phyloP scores from a whole-genome alignment of 1,139 yeast genomes.

The Zhuliangozyma blackwelliae region DNA sequence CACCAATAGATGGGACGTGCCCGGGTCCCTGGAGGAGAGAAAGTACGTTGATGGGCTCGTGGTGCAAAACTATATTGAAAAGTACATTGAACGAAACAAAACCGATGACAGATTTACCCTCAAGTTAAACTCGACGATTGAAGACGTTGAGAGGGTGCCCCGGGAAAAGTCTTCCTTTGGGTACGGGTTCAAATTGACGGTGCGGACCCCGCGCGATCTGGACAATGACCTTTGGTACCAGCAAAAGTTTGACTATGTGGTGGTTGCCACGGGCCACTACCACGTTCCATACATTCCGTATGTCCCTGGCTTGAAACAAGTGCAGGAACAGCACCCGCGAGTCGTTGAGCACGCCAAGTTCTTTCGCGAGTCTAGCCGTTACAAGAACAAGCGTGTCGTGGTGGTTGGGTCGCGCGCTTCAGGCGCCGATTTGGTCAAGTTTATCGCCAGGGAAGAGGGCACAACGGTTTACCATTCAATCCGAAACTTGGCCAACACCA shows the following conservation, averaged over 20 bases:
- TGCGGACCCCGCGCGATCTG: conserved; percentile 22
- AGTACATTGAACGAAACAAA: conserved; percentile 25
- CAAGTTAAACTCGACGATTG: conserved; percentile 32
- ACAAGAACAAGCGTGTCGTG: conserved; percentile 27
- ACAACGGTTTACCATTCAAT: conserved; percentile 26
- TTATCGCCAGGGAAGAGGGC: conserved; percentile 19
- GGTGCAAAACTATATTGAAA: conserved; percentile 30
- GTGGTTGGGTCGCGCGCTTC: conserved; percentile 45
- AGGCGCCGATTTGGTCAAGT: conserved; percentile 37
- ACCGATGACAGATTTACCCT: conserved; percentile 17
- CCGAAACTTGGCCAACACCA: conserved; percentile 16
- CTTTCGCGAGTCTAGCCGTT: conserved; percentile 24
- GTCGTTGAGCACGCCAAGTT: conserved; percentile 40
- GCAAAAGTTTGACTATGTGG: conserved; percentile 23
- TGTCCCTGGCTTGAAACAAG: conserved; percentile 36
- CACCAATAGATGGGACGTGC: conserved; percentile 25
- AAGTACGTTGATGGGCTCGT: conserved; percentile 24
- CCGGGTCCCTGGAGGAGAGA: conserved; percentile 20
- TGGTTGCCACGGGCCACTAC: conserved; percentile 32
- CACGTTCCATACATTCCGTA: conserved; percentile 30
- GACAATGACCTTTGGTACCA: conserved; percentile 20
- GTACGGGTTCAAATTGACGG: conserved; percentile 26
- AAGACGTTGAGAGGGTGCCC: conserved; percentile 27
- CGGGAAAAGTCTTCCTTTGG: conserved; percentile 12
- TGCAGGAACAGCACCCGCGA: conserved; percentile 23